phyloP scores from a whole-genome alignment of 441 rosid species.

The Croton laevigatus region DNA sequence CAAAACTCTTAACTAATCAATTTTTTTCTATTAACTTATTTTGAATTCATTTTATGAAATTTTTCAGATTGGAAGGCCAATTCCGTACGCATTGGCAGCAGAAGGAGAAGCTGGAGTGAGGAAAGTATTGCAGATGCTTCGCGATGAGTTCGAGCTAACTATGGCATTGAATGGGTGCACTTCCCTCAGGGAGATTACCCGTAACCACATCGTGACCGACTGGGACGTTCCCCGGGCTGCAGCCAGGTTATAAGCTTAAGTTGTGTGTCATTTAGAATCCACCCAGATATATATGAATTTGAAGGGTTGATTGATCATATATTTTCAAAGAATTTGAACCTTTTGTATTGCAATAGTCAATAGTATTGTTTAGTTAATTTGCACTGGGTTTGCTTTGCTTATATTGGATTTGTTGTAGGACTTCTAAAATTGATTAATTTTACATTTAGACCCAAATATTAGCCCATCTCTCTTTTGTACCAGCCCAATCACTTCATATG shows the following conservation, averaged over 20 bases:
- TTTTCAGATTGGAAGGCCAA: constrained; percentile 91
- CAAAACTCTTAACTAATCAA: too few relatives aligned
- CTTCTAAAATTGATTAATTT: too few relatives aligned
- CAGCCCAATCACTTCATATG: too few relatives aligned
- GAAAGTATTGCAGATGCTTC: constrained; percentile 78
- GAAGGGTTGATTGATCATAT: constrained; percentile 15
- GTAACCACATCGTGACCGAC: constrained; percentile 61
- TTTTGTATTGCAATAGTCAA: constrained; percentile 13
- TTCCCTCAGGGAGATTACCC: constrained; percentile 69
- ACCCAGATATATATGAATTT: constrained; percentile 11
- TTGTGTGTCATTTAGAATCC: background rate
- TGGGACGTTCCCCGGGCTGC: constrained; percentile 58
- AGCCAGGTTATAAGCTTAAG: constrained; percentile 46
- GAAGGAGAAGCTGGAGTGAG: constrained; percentile 80
- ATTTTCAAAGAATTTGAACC: constrained; percentile 1
- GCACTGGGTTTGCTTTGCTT: too few relatives aligned
- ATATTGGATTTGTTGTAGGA: too few relatives aligned
- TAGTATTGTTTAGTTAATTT: too few relatives aligned
- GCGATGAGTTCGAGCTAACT: constrained; percentile 81
- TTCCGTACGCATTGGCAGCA: constrained; percentile 73
- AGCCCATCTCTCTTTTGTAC: too few relatives aligned
- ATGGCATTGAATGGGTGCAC: constrained; percentile 94
- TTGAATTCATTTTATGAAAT: too few relatives aligned
- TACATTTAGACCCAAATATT: too few relatives aligned
- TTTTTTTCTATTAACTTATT: too few relatives aligned